Percentiles rank a stretch among this genome's conserved stretches.
These are phyloP conservation scores for Fusarium sulawesiense DNA, from an alignment of 2,329 filamentous ascomycete species.

Conservation along the genomic window DNA sequence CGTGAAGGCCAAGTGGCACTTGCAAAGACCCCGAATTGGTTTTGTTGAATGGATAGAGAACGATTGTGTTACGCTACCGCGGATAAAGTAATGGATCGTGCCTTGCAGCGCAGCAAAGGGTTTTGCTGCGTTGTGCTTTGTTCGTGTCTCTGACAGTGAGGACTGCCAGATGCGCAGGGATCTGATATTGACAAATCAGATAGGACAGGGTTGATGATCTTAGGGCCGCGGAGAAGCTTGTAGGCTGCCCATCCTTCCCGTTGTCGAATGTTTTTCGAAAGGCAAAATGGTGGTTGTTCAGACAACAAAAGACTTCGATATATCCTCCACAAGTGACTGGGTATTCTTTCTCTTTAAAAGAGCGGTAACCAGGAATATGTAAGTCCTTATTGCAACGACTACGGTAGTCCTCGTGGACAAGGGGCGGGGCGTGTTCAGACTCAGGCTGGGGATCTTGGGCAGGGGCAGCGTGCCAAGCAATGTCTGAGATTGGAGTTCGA, in stretches of 20 bases:
- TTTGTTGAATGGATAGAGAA: conserved; percentile 12
- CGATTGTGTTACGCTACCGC: conserved; percentile 33
- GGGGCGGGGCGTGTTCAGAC: conserved; percentile 23
- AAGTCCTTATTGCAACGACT: conserved; percentile 31
- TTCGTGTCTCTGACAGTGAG: conserved; percentile 17
- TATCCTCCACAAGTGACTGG: neutral
- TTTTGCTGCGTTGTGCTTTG: conserved; percentile 29
- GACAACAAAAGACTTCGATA: conserved; percentile 3
- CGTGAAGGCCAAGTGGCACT: conserved; percentile 25
- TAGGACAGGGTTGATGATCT: conserved; percentile 32
- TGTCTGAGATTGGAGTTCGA: conserved; percentile 36
- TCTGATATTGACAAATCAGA: conserved; percentile 33
- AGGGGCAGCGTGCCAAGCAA: conserved; percentile 32
- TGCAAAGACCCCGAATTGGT: conserved; percentile 21
- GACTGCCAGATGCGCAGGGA: conserved; percentile 29
- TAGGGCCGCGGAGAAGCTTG: conserved; percentile 40
- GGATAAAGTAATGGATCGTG: conserved; percentile 37
- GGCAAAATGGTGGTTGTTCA: neutral
- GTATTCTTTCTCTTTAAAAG: conserved; percentile 1
- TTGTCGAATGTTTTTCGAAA: conserved; percentile 9
- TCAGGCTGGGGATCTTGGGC: conserved; percentile 16
- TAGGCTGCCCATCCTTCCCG: conserved; percentile 5
- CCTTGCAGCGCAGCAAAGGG: conserved; percentile 42
- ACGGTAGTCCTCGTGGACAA: conserved; percentile 22
- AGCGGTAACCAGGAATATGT: conserved; percentile 34